Base-by-base conservation (phyloP, 441 rosid species). In the Populus trichocarpa region DNA sequence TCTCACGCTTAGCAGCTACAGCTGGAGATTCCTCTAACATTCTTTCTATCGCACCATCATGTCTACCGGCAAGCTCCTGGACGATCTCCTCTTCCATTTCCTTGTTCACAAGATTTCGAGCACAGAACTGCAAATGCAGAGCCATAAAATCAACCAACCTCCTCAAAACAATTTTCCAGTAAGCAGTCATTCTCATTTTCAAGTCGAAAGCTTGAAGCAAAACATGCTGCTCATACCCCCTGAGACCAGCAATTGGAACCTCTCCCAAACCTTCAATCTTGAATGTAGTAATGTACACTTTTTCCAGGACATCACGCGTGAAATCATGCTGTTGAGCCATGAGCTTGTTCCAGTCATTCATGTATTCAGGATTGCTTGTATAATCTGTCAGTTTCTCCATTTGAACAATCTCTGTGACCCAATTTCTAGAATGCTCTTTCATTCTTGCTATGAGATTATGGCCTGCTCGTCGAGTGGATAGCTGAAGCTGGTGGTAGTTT, bases 331-430 rank as follows among this genome's bases (percentile, higher is more conserved):
- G 57, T 16, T 46, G 57, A 46, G 32, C 32, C 32, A 30, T 30
- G 32, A 30, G 32, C 32, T 30, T 30, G 32, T 30, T 30, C 32
- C 32, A 30, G 32, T 30, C 32, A 3, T 30, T 30, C 32, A 30
- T 30, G 32, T 30, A 30, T 30, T 30, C 32, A 0, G 86, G 91
- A 26, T 67, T 73, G 23, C 89, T 81, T 2, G 89, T 85, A 71
- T 82, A 86, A 42, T 84, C 87, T 0, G 89, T 79, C 1, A 78
- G 28, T 36, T 81, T 79, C 69, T 84, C 86, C 81, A 79, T 84
- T 22, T 70, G 68, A n/a, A 81, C 75, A 7, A 70, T 10, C 76
- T 84, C 81, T 5, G 10, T 22, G 18, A 84, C 77, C 79, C 81
- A 79, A 33, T 67, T 40, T 6, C 28, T 75, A 33, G 70, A 79